Evolutionary conservation across 495 filamentous ascomycete species (phyloP).

Genomic region (Aspergillus mulundensis): DNA sequence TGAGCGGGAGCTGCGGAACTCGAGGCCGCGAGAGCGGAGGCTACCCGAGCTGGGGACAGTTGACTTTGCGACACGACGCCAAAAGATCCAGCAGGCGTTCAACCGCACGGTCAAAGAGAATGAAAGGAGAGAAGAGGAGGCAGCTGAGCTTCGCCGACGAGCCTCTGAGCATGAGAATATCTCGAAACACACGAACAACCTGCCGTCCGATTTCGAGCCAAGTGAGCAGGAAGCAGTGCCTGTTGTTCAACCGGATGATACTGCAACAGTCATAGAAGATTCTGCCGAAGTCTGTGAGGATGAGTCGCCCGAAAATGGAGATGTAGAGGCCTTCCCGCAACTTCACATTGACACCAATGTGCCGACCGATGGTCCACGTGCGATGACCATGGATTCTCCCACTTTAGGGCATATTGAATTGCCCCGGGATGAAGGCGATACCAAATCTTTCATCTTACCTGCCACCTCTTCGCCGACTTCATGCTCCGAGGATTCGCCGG

Average conservation of each 20-base stretch:
- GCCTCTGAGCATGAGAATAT: conserved; percentile 26
- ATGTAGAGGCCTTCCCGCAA: conserved; percentile 18
- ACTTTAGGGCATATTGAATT: conserved; percentile 64
- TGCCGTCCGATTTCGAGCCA: conserved; percentile 11
- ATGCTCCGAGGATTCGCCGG: conserved; percentile 51
- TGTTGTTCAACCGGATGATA: conserved; percentile 20
- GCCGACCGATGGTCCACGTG: conserved; percentile 1
- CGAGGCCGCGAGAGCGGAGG: conserved; percentile 39
- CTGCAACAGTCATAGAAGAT: conserved; percentile 29
- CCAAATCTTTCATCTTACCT: conserved; percentile 45
- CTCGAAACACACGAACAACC: conserved; percentile 30
- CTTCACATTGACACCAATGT: conserved; percentile 31
- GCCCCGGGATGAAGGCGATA: conserved; percentile 20
- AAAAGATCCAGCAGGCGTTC: conserved; percentile 75
- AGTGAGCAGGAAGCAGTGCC: conserved; percentile 23
- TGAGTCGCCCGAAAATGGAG: not conserved
- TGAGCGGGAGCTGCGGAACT: conserved; percentile 27
- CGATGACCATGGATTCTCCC: conserved; percentile 56
- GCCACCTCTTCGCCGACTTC: conserved; percentile 38
- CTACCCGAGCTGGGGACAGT: conserved; percentile 62
- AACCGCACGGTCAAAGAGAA: conserved; percentile 70
- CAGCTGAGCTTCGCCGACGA: conserved; percentile 41
- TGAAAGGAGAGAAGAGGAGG: conserved; percentile 54
- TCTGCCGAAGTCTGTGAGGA: conserved; percentile 14
- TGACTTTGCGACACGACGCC: conserved; percentile 73